Percentiles rank a stretch among this genome's conserved stretches.
Conservation (phyloP, 164 flowering plant genomes). For the Vitis rotundifolia region DNA sequence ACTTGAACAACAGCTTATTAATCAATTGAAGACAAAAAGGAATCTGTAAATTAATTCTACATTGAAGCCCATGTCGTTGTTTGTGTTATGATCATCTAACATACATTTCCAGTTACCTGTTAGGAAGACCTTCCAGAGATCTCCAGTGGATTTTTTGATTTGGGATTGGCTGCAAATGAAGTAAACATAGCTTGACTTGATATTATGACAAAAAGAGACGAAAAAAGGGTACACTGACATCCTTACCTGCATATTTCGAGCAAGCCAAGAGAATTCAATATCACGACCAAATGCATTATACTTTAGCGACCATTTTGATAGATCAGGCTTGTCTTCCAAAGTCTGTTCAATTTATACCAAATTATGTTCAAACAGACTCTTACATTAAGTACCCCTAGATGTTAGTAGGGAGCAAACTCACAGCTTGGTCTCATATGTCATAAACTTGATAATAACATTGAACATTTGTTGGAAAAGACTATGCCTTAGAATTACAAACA, state of each 20-base stretch:
- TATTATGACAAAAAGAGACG: neutral
- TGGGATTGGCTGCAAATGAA: slow-evolving; percentile 66
- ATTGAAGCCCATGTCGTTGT: neutral
- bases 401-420: no score
- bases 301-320: slow-evolving; percentile 85
- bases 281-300: slow-evolving; percentile 83
- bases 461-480: no score
- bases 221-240: neutral
- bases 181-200: neutral
- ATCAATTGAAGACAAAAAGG: no score
- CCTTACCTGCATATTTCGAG: slow-evolving; percentile 82
- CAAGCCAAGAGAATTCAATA: slow-evolving; percentile 89
- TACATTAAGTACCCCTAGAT: no score
- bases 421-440: no score
- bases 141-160: slow-evolving; percentile 98
- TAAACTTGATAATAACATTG: no score
- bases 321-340: slow-evolving; percentile 77
- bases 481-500: no score
- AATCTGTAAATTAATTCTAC: neutral
- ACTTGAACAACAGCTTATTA: no score
- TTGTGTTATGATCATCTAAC: neutral
- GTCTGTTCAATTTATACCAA: slow-evolving; percentile 29
- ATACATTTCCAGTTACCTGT: slow-evolving; percentile 49
- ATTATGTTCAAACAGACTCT: no score
- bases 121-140: slow-evolving; percentile 86